These are phyloP conservation scores for Aspergillus tubingensis DNA, from an alignment of 2,329 filamentous ascomycete species.

Conservation along the genomic window DNA sequence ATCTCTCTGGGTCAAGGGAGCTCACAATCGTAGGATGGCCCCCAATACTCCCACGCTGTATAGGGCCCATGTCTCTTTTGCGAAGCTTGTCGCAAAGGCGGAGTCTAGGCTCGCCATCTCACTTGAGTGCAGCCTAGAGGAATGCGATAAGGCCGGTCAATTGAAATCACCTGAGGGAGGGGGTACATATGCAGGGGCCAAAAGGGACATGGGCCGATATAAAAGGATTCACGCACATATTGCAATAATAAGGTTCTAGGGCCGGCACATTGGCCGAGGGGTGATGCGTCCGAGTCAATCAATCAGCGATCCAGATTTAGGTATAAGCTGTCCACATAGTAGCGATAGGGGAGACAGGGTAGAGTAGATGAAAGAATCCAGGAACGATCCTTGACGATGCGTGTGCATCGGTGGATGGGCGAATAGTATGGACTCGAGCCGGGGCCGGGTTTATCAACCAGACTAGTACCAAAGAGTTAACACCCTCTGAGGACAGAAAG, in stretches of 20 bases:
- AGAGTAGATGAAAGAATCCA: neutral
- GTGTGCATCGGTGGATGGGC: neutral
- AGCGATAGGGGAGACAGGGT: neutral
- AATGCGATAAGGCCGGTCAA: slow-evolving; percentile 12
- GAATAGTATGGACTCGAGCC: neutral
- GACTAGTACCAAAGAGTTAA: neutral
- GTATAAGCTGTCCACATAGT: neutral
- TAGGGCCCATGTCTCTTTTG: slow-evolving; percentile 44
- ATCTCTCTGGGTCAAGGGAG: slow-evolving; percentile 26
- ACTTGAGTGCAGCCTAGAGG: slow-evolving; percentile 22
- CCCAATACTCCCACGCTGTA: slow-evolving; percentile 43
- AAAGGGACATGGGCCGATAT: neutral
- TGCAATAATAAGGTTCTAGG: neutral
- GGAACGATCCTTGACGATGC: neutral
- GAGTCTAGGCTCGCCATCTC: slow-evolving; percentile 33
- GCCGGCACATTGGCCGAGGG: slow-evolving; percentile 1
- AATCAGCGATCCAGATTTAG: neutral
- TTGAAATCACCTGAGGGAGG: slow-evolving; percentile 10
- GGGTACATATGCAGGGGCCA: slow-evolving; percentile 6
- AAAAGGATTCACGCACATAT: slow-evolving; percentile 1
- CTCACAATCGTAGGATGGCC: slow-evolving; percentile 43
- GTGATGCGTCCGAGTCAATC: neutral
- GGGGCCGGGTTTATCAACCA: neutral
- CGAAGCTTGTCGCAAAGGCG: slow-evolving; percentile 32
- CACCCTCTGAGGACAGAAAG: neutral